A percentile compares a stretch with the other conserved stretches of the same genome.
Conservation (phyloP, 228 moss, liverwort and hornwort species). For the Sphagnum magellanicum region DNA sequence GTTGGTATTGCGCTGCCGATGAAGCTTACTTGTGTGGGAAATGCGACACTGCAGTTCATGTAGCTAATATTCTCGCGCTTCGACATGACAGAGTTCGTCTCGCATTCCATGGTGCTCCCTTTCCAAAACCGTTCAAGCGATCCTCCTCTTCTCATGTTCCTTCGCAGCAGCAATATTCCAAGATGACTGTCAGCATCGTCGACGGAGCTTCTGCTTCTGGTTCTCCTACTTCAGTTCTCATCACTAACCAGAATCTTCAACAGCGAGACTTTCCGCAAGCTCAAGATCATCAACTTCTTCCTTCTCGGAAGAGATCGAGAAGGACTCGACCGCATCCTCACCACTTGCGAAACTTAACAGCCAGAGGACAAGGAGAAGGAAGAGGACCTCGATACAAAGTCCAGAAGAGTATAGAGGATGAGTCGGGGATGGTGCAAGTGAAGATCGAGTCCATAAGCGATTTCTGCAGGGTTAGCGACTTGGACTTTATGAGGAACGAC, state of each 20-base stretch:
- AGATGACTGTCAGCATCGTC: background rate
- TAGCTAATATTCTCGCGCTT: slow-evolving; percentile 41
- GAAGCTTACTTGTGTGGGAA: slow-evolving; percentile 44
- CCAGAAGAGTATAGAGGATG: slow-evolving; percentile 6
- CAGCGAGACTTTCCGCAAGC: too few relatives aligned
- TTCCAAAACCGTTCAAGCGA: background rate
- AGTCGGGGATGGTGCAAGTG: slow-evolving; percentile 8
- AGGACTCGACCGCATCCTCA: slow-evolving; percentile 38
- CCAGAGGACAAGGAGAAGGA: background rate
- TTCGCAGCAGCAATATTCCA: background rate
- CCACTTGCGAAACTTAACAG: background rate
- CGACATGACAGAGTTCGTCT: slow-evolving; percentile 47
- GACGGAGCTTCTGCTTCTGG: background rate
- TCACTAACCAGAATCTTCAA: too few relatives aligned
- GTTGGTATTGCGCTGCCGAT: slow-evolving; percentile 51
- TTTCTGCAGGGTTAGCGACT: too few relatives aligned
- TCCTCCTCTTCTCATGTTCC: background rate
- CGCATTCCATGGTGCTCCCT: slow-evolving; percentile 1
- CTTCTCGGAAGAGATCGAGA: slow-evolving; percentile 50
- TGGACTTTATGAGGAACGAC: too few relatives aligned
- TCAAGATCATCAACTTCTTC: slow-evolving; percentile 2
- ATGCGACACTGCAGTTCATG: slow-evolving; percentile 50
- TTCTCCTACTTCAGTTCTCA: too few relatives aligned
- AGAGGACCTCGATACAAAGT: background rate
- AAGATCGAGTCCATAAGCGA: slow-evolving; percentile 5